phyloP scores from a whole-genome alignment of 306 rosid genomes.

The Alnus glutinosa region DNA sequence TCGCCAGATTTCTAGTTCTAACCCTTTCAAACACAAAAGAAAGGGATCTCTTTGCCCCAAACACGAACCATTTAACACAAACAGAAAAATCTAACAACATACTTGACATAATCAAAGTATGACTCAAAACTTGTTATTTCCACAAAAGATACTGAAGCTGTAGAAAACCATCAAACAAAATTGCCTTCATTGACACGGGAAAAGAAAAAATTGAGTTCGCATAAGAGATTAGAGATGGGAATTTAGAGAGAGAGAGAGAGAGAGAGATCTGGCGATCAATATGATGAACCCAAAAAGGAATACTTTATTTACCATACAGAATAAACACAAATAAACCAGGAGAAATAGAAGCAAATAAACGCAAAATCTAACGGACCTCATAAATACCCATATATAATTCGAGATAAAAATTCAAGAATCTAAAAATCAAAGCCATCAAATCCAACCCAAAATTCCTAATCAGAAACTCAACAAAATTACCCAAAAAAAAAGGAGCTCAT shows the following conservation, averaged over 20 bases:
- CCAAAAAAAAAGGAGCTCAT: background rate
- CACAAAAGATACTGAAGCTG: background rate
- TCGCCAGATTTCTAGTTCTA: background rate
- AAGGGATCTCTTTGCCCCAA: background rate
- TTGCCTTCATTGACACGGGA: background rate
- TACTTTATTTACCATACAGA: constrained; percentile 10
- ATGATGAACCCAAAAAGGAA: constrained; percentile 9
- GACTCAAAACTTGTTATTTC: background rate
- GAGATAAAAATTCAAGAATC: constrained; percentile 23
- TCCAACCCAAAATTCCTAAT: constrained; percentile 11
- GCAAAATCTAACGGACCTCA: constrained; percentile 7
- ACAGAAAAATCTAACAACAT: background rate
- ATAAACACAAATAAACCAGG: constrained; percentile 2
- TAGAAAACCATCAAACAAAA: background rate
- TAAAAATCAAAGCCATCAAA: constrained; percentile 18
- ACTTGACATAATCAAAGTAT: background rate
- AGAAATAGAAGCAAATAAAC: constrained; percentile 13
- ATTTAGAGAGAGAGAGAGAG: background rate
- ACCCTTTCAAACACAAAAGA: background rate
- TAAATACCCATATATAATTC: constrained; percentile 13
- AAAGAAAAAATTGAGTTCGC: background rate
- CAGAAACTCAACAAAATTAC: background rate
- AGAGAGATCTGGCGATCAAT: background rate
- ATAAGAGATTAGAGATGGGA: background rate
- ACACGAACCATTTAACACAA: background rate